phyloP scores from a whole-genome alignment of 129 eudicot genomes.

The Sambucus nigra region DNA sequence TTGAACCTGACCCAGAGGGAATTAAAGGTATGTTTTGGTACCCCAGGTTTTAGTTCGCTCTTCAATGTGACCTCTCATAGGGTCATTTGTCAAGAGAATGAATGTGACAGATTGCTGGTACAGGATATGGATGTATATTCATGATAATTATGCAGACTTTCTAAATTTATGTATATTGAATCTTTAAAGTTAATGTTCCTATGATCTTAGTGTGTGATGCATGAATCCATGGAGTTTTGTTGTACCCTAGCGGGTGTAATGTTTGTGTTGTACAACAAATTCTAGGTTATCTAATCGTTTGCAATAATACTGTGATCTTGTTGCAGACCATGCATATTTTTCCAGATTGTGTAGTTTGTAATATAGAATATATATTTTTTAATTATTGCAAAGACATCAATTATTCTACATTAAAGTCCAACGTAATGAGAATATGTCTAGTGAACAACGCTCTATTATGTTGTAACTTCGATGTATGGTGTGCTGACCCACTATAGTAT shows the following conservation, averaged over 20 bases:
- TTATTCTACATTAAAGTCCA: too few species aligned
- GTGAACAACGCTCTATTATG: too few species aligned
- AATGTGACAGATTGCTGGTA: neutral
- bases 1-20: slow-evolving; percentile 97
- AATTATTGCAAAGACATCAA: too few species aligned
- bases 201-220: neutral
- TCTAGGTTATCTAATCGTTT: too few species aligned
- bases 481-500: too few species aligned
- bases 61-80: neutral
- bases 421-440: too few species aligned
- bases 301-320: too few species aligned
- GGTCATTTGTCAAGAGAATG: neutral
- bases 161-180: neutral
- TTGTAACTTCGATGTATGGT: too few species aligned
- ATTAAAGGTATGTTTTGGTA: slow-evolving; percentile 99
- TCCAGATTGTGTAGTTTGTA: too few species aligned
- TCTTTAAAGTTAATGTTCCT: neutral
- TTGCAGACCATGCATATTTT: too few species aligned
- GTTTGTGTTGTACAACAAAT: too few species aligned
- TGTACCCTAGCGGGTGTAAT: neutral
- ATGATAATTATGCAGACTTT: neutral
- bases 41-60: slow-evolving; percentile 48
- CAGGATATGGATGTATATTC: slow-evolving; percentile 1
- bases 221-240: neutral
- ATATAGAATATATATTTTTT: too few species aligned